Evolutionary conservation across 495 filamentous ascomycete species (phyloP), one percentile per base, ranked within the genome.

Genomic region (Zalerion maritima): DNA sequence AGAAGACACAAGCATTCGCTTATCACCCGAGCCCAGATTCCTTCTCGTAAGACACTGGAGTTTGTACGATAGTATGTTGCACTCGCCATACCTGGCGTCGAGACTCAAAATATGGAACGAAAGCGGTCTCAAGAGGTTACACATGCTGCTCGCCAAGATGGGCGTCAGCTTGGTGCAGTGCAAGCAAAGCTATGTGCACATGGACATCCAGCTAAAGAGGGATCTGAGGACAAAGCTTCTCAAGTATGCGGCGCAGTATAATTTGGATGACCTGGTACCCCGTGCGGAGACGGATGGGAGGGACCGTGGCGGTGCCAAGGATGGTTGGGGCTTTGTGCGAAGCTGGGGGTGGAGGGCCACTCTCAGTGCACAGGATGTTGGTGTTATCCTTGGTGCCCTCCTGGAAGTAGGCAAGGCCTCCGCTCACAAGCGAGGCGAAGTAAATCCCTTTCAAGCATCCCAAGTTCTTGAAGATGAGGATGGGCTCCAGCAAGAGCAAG

Each of bases 261-360:
- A 86, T 17, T 64, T 97, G 6, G 84, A 94, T 43, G 91, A 83
- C 13, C 67, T 97, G 27, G 85, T 96, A 2, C 87, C 86, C 3
- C 53, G 56, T 6, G 66, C 66, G 27, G 65, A 69, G 34, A 71
- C 65, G 9, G 64, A 71, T 38, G 68, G 71, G 17, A 58, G 43
- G 19, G 67, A 67, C 39, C 51, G 60, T 19, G 67, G 51, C 10
- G 70, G 69, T 13, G 63, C 68, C 18, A 81, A 81, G 39, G 78
- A 91, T 47, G 83, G 82, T 8, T 94, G 91, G 81, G 91, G 89
- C 2, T 97, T 96, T 46, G 87, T 97, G 11, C 69, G 86, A 21
- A 89, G 81, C 47, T 97, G 89, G 89, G 89, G 89, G 11, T 97
- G 85, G 86, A 81, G 85, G 47, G 89, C 85, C 0, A 93, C 85